Evolutionary conservation across 1,139 yeast species (phyloP), one percentile per base, ranked within the genome.

Genomic region (Pichia sp.): DNA sequence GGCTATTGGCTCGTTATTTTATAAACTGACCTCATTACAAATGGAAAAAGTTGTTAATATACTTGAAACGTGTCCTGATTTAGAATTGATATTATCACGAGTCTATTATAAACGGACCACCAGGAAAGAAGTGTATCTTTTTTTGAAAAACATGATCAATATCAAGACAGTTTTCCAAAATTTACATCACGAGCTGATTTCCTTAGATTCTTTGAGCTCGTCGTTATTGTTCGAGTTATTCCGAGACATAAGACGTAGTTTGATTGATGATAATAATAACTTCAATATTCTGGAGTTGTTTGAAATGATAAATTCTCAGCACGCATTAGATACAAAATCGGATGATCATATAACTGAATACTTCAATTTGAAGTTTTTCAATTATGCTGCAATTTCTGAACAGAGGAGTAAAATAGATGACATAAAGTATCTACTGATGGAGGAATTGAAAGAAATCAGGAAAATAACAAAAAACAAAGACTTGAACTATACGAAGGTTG

Each of bases 51-150:
- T 83, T 16, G 66, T 71, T 40, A 66, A 64, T 26, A 56, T 70
- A 10, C 55, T 90, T 49, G 65, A 65, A 40, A 59, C 60, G 6
- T 60, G 73, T 29, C 79, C 80, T 0, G 97, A 92, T 58, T 63
- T 92, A 33, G 88, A 86, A 51, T 73, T 78, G 46, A 71, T 76
- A 4, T 62, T 87, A 40, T 78, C 81, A 45, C 79, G 84, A 51
- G 67, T 86, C 2, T 85, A 85, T 51, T 87, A 86, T 58, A 75
- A 76, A 2, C 71, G 73, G 44, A 72, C 85, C 23, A 71, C 78
- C 26, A 71, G 95, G 37, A 77, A 75, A 46, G 95, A 88, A 50
- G 67, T 85, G 1, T 85, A 73, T 54, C 59, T 66, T 29, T 74
- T 85, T 56, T 64, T 92, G 48, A 71, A 69, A 37, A 71, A 72